Percentiles rank a stretch among this genome's conserved stretches.
These are phyloP conservation scores for Ilex asprella DNA, from an alignment of 257 asterid species.

Conservation along the genomic window DNA sequence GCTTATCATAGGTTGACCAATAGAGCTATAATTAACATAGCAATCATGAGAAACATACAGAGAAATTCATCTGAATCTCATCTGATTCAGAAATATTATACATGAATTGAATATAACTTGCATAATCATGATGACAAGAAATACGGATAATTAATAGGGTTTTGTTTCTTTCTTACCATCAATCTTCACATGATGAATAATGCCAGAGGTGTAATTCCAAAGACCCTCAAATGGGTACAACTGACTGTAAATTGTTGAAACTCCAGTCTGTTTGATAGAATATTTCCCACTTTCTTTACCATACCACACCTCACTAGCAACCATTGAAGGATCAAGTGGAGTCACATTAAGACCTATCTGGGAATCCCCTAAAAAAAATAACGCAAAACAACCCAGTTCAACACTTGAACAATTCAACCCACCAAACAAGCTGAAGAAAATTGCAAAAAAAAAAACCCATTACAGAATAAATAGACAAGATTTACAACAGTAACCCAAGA, in stretches of 20 bases:
- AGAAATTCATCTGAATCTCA: too few relatives aligned
- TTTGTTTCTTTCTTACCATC: constrained; percentile 34
- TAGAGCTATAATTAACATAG: too few relatives aligned
- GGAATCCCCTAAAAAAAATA: constrained; percentile 40
- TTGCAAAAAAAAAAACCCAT: not conserved
- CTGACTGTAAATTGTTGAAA: constrained; percentile 60
- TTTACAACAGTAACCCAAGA: too few relatives aligned
- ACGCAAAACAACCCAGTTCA: not conserved
- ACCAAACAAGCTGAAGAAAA: constrained; percentile 1
- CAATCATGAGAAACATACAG: too few relatives aligned
- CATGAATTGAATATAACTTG: too few relatives aligned
- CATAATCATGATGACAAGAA: too few relatives aligned
- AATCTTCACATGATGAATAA: constrained; percentile 72
- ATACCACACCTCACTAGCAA: constrained; percentile 73
- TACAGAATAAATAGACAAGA: not conserved
- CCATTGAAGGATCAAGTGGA: constrained; percentile 53
- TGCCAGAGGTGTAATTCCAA: constrained; percentile 77
- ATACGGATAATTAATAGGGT: too few relatives aligned
- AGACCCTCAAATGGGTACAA: constrained; percentile 78
- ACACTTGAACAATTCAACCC: constrained; percentile 3
- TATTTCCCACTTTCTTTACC: constrained; percentile 57
- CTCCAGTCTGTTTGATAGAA: constrained; percentile 37
- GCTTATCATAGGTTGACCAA: too few relatives aligned
- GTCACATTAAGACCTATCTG: constrained; percentile 73
- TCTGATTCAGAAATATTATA: too few relatives aligned